These are phyloP conservation scores for Aspergillus ellipticus DNA, from an alignment of 495 filamentous ascomycete genomes.

Conservation along the genomic window DNA sequence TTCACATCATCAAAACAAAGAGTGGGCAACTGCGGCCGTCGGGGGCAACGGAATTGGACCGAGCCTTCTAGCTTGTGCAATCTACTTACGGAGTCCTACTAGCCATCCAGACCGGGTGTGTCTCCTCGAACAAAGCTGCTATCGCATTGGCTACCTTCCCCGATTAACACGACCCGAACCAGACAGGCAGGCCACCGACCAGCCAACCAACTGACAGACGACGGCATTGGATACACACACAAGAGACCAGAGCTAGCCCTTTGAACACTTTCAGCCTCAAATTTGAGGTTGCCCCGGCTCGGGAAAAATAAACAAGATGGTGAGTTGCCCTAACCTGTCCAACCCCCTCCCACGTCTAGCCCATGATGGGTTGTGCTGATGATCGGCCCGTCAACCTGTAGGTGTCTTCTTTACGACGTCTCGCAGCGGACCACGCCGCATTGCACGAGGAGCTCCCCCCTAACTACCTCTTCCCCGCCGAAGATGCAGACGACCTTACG, in stretches of 20 bases:
- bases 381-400: conserved; percentile 6
- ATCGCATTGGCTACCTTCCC: background rate
- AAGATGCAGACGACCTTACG: conserved; percentile 55
- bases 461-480: conserved; percentile 60
- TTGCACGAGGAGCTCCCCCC: conserved; percentile 60
- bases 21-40: conserved; percentile 9
- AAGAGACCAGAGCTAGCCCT: background rate
- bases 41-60: background rate
- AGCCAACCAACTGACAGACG: background rate
- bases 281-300: background rate
- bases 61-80: background rate
- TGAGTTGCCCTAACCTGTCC: background rate
- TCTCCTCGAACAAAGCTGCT: background rate
- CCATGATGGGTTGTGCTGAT: background rate
- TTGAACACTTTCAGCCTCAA: background rate
- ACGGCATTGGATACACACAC: background rate
- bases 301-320: background rate
- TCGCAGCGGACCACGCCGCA: conserved; percentile 61
- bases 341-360: background rate
- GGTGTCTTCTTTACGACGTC: conserved; percentile 55
- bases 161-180: background rate
- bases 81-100: too few species aligned
- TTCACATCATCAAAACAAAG: conserved; percentile 27
- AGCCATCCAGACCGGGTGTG: background rate
- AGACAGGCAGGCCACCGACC: background rate